These are phyloP conservation scores for Erysimum pusillum DNA, from an alignment of 441 rosid genomes.

Conservation along the genomic window DNA sequence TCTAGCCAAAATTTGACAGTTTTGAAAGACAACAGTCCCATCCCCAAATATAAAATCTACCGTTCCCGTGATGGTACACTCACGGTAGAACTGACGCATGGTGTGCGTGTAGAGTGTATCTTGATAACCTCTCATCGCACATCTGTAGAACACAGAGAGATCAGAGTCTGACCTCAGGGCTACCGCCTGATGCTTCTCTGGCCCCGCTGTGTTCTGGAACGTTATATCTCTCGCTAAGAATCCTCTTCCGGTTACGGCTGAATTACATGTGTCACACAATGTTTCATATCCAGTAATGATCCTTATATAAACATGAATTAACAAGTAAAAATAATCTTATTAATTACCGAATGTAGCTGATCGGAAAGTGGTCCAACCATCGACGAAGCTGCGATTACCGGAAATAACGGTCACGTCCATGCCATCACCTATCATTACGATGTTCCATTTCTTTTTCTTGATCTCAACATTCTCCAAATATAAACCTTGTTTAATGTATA, in stretches of 20 bases:
- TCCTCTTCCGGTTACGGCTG: slow-evolving; percentile 89
- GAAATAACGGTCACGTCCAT: slow-evolving; percentile 71
- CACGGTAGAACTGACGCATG: slow-evolving; percentile 89
- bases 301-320: neutral
- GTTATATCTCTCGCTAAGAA: slow-evolving; percentile 86
- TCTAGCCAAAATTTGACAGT: slow-evolving; percentile 50
- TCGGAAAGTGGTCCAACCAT: slow-evolving; percentile 89
- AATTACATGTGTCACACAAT: neutral
- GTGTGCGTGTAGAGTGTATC: slow-evolving; percentile 91
- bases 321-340: neutral
- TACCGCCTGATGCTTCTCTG: slow-evolving; percentile 84
- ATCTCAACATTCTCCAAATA: slow-evolving; percentile 85
- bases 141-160: slow-evolving; percentile 67
- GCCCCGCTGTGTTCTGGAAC: slow-evolving; percentile 86
- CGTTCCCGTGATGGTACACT: slow-evolving; percentile 63
- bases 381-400: slow-evolving; percentile 64
- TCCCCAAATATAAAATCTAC: slow-evolving; percentile 53
- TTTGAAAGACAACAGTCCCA: slow-evolving; percentile 50
- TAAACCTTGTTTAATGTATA: slow-evolving; percentile 77
- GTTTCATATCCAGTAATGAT: neutral
- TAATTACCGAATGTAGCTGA: slow-evolving; percentile 82
- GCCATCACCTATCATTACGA: slow-evolving; percentile 92
- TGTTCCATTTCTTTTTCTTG: slow-evolving; percentile 95
- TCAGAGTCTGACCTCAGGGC: slow-evolving; percentile 85
- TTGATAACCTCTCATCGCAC: slow-evolving; percentile 77